A percentile compares a stretch with the other conserved stretches of the same genome.
Evolutionary conservation across 2,329 filamentous ascomycete species (phyloP).

Genomic region (Coniochaeta pulveracea): DNA sequence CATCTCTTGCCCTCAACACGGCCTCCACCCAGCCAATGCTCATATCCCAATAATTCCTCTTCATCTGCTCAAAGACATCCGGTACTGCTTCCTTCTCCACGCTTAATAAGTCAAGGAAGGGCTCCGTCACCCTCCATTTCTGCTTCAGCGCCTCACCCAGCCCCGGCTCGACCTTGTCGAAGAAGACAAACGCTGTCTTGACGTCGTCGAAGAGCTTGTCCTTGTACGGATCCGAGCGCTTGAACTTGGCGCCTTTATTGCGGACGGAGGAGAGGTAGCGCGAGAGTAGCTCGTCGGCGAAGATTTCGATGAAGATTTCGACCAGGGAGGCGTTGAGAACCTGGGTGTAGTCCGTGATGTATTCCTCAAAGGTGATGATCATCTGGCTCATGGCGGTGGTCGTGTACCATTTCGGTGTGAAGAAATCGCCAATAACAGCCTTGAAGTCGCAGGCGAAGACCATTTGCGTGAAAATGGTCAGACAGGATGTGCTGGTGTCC

Average conservation of each 20-base stretch:
- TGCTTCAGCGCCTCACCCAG: conserved; percentile 68
- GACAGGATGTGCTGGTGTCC: conserved; percentile 87
- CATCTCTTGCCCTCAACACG: conserved; percentile 74
- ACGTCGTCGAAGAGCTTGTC: conserved; percentile 94
- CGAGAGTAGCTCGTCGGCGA: conserved; percentile 82
- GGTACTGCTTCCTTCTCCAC: conserved; percentile 64
- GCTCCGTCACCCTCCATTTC: conserved; percentile 86
- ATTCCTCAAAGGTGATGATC: conserved; percentile 90
- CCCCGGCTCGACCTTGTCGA: conserved; percentile 61
- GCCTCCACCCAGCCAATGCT: conserved; percentile 94
- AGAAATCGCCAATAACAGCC: conserved; percentile 75
- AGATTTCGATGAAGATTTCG: conserved; percentile 87
- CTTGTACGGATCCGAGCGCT: conserved; percentile 73
- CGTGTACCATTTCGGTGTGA: conserved; percentile 82
- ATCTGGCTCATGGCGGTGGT: conserved; percentile 86
- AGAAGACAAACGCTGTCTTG: conserved; percentile 81
- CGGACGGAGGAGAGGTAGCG: conserved; percentile 75
- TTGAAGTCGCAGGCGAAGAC: conserved; percentile 88
- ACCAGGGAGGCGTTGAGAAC: conserved; percentile 79
- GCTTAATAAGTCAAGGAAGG: conserved; percentile 68
- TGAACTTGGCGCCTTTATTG: conserved; percentile 86
- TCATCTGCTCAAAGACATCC: conserved; percentile 73
- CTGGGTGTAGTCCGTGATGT: conserved; percentile 74
- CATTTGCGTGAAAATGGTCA: conserved; percentile 73
- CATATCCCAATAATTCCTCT: conserved; percentile 82